These are phyloP conservation scores for Starmerella apis DNA, from an alignment of 805 yeast species.

Conservation along the genomic window DNA sequence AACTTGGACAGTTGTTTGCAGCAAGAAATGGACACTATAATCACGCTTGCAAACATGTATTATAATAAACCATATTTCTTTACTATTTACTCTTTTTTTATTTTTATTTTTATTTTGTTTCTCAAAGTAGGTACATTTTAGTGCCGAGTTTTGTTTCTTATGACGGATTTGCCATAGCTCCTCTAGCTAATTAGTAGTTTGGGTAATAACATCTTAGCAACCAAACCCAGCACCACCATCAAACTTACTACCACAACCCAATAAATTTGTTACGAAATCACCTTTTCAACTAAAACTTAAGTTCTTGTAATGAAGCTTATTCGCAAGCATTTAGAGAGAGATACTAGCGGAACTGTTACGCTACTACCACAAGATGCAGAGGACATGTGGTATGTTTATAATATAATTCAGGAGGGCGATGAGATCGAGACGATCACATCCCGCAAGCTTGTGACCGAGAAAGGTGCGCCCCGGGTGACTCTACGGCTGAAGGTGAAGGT, in stretches of 20 bases:
- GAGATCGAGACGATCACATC: slow-evolving; percentile 57
- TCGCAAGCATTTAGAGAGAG: slow-evolving; percentile 43
- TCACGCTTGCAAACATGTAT: too few relatives aligned
- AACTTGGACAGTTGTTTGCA: too few relatives aligned
- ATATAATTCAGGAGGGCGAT: slow-evolving; percentile 67
- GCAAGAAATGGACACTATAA: too few relatives aligned
- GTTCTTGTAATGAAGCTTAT: slow-evolving; percentile 46
- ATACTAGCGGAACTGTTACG: slow-evolving; percentile 53
- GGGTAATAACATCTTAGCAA: too few relatives aligned
- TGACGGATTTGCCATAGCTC: too few relatives aligned
- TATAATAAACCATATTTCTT: too few relatives aligned
- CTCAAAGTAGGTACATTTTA: too few relatives aligned
- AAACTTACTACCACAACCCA: background rate
- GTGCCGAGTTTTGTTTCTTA: too few relatives aligned
- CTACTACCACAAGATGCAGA: slow-evolving; percentile 79
- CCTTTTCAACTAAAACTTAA: background rate
- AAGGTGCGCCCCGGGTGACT: slow-evolving; percentile 42
- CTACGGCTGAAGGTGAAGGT: slow-evolving; percentile 52
- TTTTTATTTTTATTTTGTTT: too few relatives aligned
- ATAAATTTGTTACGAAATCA: slow-evolving; percentile 4
- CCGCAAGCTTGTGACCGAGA: slow-evolving; percentile 45
- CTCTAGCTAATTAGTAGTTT: too few relatives aligned
- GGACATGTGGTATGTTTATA: slow-evolving; percentile 82
- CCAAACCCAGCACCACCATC: too few relatives aligned
- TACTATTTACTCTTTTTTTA: too few relatives aligned